phyloP scores from a whole-genome alignment of 1,284 basidiomycete genomes.

The Ustilago cynodontis region DNA sequence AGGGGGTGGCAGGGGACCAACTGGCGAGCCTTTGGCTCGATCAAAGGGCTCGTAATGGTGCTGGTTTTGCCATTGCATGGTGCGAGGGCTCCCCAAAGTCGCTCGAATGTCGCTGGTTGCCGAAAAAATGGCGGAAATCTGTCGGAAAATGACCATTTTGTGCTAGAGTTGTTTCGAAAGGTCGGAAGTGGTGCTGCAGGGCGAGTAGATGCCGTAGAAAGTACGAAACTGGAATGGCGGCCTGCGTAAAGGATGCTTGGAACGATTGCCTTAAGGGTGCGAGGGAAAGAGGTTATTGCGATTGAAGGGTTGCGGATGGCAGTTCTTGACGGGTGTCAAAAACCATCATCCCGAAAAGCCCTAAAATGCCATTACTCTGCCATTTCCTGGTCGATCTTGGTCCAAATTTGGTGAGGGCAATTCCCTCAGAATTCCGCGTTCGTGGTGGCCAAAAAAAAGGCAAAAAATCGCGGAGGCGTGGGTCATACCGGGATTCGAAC shows the following conservation, averaged over 20 bases:
- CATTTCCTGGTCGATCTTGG: slow-evolving; percentile 29
- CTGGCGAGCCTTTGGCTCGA: not conserved
- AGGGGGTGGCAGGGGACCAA: too few species aligned
- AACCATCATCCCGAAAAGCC: slow-evolving; percentile 18
- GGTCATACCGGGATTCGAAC: slow-evolving; percentile 56
- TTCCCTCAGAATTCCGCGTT: slow-evolving; percentile 2
- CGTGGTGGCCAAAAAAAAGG: not conserved
- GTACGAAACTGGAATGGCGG: too few species aligned
- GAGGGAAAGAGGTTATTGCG: not conserved
- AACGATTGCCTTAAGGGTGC: not conserved
- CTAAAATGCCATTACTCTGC: slow-evolving; percentile 10
- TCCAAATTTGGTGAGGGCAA: slow-evolving; percentile 7
- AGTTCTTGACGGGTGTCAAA: not conserved
- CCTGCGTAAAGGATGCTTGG: too few species aligned
- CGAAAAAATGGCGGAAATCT: too few species aligned
- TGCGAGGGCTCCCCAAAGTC: slow-evolving; percentile 1
- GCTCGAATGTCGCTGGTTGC: not conserved
- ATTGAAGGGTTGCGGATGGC: not conserved
- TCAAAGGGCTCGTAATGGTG: not conserved
- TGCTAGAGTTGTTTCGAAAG: too few species aligned
- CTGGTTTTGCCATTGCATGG: not conserved
- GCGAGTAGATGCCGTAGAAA: too few species aligned
- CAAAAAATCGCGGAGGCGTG: slow-evolving; percentile 11
- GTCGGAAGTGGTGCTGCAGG: too few species aligned
- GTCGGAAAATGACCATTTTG: too few species aligned